Conservation (phyloP, 2,329 filamentous ascomycete genomes). For the Neonectria magnoliae region DNA sequence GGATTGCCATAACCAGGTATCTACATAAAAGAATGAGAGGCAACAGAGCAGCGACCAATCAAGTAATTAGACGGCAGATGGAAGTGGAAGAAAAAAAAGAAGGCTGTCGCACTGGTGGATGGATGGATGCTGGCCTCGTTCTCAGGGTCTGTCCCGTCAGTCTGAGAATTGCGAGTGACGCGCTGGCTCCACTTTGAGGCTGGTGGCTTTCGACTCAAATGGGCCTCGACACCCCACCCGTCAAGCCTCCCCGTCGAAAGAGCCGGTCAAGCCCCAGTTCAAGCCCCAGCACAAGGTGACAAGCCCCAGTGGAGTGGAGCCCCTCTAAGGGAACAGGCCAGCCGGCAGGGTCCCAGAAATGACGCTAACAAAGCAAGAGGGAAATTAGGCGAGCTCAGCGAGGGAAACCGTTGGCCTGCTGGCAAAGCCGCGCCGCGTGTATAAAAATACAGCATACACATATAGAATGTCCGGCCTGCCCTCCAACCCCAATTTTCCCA, state of each 20-base stretch:
- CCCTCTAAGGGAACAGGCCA: conserved; percentile 28
- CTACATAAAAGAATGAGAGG: background rate
- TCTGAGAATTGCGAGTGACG: conserved; percentile 8
- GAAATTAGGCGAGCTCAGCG: conserved; percentile 51
- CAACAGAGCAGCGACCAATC: conserved; percentile 3
- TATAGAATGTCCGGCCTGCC: conserved; percentile 57
- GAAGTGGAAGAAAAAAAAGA: conserved; percentile 4
- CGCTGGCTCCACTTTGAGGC: conserved; percentile 35
- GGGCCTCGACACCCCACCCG: conserved; percentile 6
- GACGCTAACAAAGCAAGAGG: conserved; percentile 48
- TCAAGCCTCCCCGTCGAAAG: conserved; percentile 13
- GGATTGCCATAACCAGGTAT: background rate
- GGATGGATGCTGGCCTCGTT: conserved; percentile 16
- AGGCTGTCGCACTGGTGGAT: conserved; percentile 8
- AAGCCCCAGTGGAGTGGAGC: conserved; percentile 26
- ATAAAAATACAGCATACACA: conserved; percentile 58
- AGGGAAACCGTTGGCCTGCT: conserved; percentile 48
- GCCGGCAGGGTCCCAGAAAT: conserved; percentile 34
- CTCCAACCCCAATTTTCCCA: conserved; percentile 55
- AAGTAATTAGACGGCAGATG: background rate
- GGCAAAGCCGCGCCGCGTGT: conserved; percentile 49
- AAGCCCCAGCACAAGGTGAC: conserved; percentile 2
- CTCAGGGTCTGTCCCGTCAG: conserved; percentile 11
- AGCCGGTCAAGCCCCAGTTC: conserved; percentile 23
- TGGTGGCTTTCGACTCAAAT: conserved; percentile 24